Percentiles rank a stretch among this genome's conserved stretches.
Conservation (phyloP, 139 green algal species). For the Bryopsis sp. region DNA sequence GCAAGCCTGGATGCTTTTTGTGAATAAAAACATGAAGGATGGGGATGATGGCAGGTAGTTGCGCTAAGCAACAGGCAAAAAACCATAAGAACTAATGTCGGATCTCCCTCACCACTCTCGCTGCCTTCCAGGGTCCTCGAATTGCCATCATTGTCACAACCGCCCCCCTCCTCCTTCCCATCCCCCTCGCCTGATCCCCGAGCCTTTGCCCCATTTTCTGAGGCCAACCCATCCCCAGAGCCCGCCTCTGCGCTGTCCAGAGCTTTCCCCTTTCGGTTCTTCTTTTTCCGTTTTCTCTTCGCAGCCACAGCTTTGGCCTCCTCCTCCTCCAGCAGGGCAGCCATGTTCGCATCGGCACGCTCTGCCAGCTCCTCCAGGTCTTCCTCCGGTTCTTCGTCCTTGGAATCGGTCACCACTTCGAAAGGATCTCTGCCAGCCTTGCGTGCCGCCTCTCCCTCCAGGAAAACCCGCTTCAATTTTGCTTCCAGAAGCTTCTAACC, state of each 20-base stretch:
- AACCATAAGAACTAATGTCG: too few species aligned
- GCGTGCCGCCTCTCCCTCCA: slow-evolving; percentile 29
- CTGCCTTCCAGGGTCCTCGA: too few species aligned
- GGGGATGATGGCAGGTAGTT: too few species aligned
- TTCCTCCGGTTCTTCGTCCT: background rate
- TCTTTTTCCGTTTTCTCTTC: slow-evolving; percentile 33
- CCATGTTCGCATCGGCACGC: slow-evolving; percentile 45
- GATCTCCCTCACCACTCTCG: too few species aligned
- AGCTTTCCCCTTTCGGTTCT: background rate
- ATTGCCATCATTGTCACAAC: too few species aligned
- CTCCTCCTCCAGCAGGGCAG: slow-evolving; percentile 40
- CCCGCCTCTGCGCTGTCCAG: background rate
- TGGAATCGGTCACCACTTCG: background rate
- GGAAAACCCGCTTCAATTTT: slow-evolving; percentile 41
- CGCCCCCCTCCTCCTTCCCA: too few species aligned
- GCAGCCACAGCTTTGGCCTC: background rate
- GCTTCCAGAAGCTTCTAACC: slow-evolving; percentile 44
- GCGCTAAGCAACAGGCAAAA: too few species aligned
- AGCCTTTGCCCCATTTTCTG: too few species aligned
- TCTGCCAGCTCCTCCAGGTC: slow-evolving; percentile 24
- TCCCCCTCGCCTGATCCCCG: too few species aligned
- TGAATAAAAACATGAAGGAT: too few species aligned
- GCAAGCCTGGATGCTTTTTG: too few species aligned
- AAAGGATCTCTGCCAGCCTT: slow-evolving; percentile 8
- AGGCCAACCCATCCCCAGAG: background rate